Evolutionary conservation across 345 rosid genomes (phyloP), one percentile per base, ranked within the genome.

Genomic region (Crucihimalaya himalaica): DNA sequence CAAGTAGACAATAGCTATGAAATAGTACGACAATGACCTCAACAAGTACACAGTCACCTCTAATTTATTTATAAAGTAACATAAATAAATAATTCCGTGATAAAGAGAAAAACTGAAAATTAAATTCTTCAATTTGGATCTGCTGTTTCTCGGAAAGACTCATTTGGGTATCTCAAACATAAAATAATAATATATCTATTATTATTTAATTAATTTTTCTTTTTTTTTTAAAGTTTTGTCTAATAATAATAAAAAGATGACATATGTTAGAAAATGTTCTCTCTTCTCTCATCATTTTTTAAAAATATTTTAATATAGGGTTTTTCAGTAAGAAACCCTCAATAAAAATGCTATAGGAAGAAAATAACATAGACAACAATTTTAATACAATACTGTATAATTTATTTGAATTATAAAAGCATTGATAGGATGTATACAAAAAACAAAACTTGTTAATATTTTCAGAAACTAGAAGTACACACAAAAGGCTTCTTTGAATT

Each of bases 1-100:
- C 20, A 34, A 47, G 62, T 74, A 66, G 63, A 62, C 64, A 68
- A 45, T 56, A 75, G 68, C 78, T 67, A 75, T 32, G 28, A 48
- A 75, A 51, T 34, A 39, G 66, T 27, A 59, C 60, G 63, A 68
- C 20, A 75, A 52, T 43, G 74, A 75, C 74, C 39, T 31, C 40
- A 14, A 58, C 68, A 37, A 48, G 54, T 66, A 66, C 73, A 57
- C 28, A 39, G 35, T 34, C 61, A 59, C 78, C 61, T 74, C 67
- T 35, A 47, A 27, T 34, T 8, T 47, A 13, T 54, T 31, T 51
- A 48, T 37, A 13, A 51, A 11, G 34, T 11, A 16, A 19, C 43
- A 32, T 0, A 28, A 54, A 54, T 11, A 13, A 52, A 2, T 3
- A 56, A 31, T 23, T 18, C 23, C 16, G 19, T 43, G 9, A 5